Evolutionary conservation across 441 rosid species (phyloP).

Genomic region (Populus tomentosa): DNA sequence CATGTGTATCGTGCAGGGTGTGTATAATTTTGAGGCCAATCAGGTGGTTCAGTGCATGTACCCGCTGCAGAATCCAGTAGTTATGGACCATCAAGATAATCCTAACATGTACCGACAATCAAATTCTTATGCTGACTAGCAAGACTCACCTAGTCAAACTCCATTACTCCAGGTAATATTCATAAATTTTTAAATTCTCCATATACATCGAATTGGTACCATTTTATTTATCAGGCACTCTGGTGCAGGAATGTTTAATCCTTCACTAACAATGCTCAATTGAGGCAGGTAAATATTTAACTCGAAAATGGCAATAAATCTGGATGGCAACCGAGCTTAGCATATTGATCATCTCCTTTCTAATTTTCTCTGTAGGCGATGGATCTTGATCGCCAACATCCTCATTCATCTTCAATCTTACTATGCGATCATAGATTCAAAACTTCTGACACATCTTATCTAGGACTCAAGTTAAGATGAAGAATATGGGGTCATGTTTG

Average conservation of each 20-base stretch:
- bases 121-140: slow-evolving; percentile 8
- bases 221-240: neutral
- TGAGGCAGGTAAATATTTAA: neutral
- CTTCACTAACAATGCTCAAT: neutral
- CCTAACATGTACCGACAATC: slow-evolving; percentile 5
- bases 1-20: neutral
- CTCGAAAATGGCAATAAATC: neutral
- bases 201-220: neutral
- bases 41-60: slow-evolving; percentile 4
- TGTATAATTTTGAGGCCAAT: slow-evolving; percentile 3
- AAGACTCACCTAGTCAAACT: slow-evolving; percentile 5
- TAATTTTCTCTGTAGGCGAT: slow-evolving; percentile 1
- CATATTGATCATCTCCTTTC: neutral
- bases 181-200: neutral
- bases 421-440: slow-evolving; percentile 8
- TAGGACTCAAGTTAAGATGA: neutral
- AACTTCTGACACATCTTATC: slow-evolving; percentile 3
- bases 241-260: neutral
- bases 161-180: neutral
- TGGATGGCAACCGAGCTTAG: neutral
- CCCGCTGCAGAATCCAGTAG: slow-evolving; percentile 9
- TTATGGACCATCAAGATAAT: slow-evolving; percentile 10
- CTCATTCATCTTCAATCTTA: slow-evolving; percentile 5
- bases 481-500: neutral
- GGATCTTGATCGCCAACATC: slow-evolving; percentile 7